Evolutionary conservation across 148 eudicot species (phyloP), one percentile per base, ranked within the genome.

Genomic region (Amaranthus cruentus): DNA sequence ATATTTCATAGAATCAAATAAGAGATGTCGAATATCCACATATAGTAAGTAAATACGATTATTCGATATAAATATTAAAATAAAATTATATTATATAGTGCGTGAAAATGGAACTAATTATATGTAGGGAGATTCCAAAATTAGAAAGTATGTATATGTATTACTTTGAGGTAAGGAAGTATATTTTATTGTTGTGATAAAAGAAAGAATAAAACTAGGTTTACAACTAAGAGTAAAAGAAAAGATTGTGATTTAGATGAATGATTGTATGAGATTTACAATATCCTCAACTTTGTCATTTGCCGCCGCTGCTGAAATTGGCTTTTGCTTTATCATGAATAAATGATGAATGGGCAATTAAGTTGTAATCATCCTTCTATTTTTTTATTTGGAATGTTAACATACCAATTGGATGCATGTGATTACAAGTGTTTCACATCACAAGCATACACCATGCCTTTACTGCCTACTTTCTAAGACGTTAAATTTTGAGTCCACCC

Each of bases 191-290:
- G 28, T 9, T 6, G 6, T 10, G 9, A 56, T 69, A 59, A 55
- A 62, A 74, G 61, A 21, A 74, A 79, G 69, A 71, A 70, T 70
- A 70, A 55, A 53, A 70, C 75, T 75, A 74, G 53, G 67, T 65
- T 75, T 79, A 74, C 71, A 21, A 73, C 49, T 51, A 61, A 59
- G 60, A 53, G 18, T 14, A 68, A 13, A 78, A 55, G 70, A 62
- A 52, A 69, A 69, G 52, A 64, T 57, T 74, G 64, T 79, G 77
- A 55, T 69, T 74, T 62, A 62, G 77, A 56, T 62, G 66, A 74
- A 69, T 63, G 67, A 70, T 74, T 69, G 46, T 69, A 58, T 59
- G 44, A 49, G 77, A 74, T 79, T 69, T 55, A 49, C 69, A 54
- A 73, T 73, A 56, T 68, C 71, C 67, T 21, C 65, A 54, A 55